Percentiles rank a stretch among this genome's conserved stretches.
Evolutionary conservation across 2,329 filamentous ascomycete species (phyloP).

Genomic region (Penicillium sp.): DNA sequence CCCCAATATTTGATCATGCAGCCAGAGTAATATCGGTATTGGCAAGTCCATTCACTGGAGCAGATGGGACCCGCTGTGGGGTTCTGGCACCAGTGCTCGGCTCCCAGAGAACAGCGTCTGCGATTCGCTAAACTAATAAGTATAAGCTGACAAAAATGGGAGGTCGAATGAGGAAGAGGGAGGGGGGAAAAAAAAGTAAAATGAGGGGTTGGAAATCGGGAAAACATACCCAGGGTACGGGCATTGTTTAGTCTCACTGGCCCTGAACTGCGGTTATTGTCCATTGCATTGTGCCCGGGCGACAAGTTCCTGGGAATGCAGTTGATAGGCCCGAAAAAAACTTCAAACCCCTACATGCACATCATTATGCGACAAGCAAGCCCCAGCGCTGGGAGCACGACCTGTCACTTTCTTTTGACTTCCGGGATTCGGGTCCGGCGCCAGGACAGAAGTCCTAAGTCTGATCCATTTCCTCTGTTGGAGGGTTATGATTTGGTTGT

Average conservation of each 20-base stretch:
- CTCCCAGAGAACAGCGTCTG: not conserved
- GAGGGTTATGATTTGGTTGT: not conserved
- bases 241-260: not conserved
- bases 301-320: conserved; percentile 3
- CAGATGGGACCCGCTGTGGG: not conserved
- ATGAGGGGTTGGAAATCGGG: not conserved
- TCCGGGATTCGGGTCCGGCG: conserved; percentile 2
- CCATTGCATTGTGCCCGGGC: not conserved
- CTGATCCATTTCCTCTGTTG: not conserved
- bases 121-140: not conserved
- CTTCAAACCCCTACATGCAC: conserved; percentile 2
- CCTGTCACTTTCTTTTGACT: conserved; percentile 11
- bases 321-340: conserved; percentile 5
- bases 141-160: not conserved
- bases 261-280: not conserved
- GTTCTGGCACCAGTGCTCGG: not conserved
- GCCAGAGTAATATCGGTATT: not conserved
- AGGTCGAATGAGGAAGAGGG: not conserved
- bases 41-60: not conserved
- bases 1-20: not conserved
- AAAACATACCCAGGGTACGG: not conserved
- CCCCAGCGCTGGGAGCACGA: not conserved
- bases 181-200: not conserved
- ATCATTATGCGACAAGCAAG: conserved; percentile 10
- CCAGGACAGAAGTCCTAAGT: conserved; percentile 1